Evolutionary conservation across 176 grass and related monocot genomes (phyloP), one percentile per base, ranked within the genome.

Genomic region (Musa schizocarpa): DNA sequence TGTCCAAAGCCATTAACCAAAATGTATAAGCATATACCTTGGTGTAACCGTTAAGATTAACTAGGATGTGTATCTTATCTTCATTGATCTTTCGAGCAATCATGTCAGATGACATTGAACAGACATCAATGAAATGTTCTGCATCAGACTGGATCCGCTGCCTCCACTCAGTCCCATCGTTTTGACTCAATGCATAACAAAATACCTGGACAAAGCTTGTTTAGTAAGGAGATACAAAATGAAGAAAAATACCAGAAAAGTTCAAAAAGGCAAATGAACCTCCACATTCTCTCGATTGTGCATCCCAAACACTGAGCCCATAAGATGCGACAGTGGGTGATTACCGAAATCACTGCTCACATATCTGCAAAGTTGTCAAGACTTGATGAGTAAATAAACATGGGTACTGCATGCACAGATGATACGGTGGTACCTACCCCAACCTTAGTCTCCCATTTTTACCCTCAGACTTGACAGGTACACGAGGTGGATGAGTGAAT

Each of bases 1-100:
- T n/a, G 11, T 21, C 3, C 13, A 3, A 20, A 51, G 68, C 13
- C 68, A 70, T 52, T n/a, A 51, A 70, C 20, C 3, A 43, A 29
- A 63, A 63, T 53, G 1, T 10, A 49, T 50, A 3, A 73, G 54
- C 5, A 52, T 51, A 80, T 83, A 96, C 92, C 89, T 96, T 96
- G 21, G 92, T 96, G 74, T 96, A 96, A 50, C 92, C 92, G 52
- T 96, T 96, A 66, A 96, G 92, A 80, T 96, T 96, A 78, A 96
- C 83, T 80, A 96, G 77, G 65, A 96, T 87, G 17, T 96, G 92
- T 84, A 96, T 87, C 77, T 83, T 92, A 20, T 96, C 89, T 56
- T 96, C 80, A 85, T 92, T 92, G 72, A 96, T 89, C 73, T 89
- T 78, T 76, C 80, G 92, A 12, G 86, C 84, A 55, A 96, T 92